Base-by-base conservation (phyloP, 495 filamentous ascomycete species). In the Penicillium canescens region DNA sequence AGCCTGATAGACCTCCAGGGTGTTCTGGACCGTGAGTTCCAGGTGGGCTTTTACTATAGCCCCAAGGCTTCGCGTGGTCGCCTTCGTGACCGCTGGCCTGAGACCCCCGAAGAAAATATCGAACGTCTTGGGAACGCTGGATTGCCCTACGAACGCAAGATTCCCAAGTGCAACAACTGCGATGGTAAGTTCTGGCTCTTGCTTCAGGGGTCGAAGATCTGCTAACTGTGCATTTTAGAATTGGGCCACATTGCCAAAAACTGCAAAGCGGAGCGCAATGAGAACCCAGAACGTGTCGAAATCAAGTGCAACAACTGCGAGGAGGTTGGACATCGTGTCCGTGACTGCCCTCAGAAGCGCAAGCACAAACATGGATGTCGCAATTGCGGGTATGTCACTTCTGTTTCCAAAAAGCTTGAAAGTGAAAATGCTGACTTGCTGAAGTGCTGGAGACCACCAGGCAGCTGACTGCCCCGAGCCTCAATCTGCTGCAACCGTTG, bases 1-100 rank as follows among this genome's bases (percentile, higher is more conserved):
- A 92, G 84, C 50, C 82, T 89, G 54, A 90, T 97, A 71, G 85
- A 94, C 54, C 78, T 96, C 8, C 87, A 96, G 57, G 94, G 94
- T 18, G 86, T 91, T 50, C 65, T 86, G 2, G 82, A 88, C 61
- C 83, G 86, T 63, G 87, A 87, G 60, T 96, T 88, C 62, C 76
- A 81, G 11, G 83, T 96, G 54, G 81, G 82, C 0, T 89, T 88
- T 60, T 86, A 83, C 55, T 86, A 82, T 61, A 77, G 73, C 35
- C 60, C 73, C 18, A 87, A 87, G 58, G 83, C 90, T 0, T 76
- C 76, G 21, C 88, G 92, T 28, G 78, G 78, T 2, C 82, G 78
- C 45, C 67, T 79, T 9, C 67, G 73, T n/a, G 74, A 82, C 11
- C 67, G 74, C 18, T 96, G 88, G 87, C 92, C 91, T 8, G 58